Evolutionary conservation across 352 stramenopile genomes (phyloP), one percentile per base, ranked within the genome.

Genomic region (Phytophthora chlamydospora): DNA sequence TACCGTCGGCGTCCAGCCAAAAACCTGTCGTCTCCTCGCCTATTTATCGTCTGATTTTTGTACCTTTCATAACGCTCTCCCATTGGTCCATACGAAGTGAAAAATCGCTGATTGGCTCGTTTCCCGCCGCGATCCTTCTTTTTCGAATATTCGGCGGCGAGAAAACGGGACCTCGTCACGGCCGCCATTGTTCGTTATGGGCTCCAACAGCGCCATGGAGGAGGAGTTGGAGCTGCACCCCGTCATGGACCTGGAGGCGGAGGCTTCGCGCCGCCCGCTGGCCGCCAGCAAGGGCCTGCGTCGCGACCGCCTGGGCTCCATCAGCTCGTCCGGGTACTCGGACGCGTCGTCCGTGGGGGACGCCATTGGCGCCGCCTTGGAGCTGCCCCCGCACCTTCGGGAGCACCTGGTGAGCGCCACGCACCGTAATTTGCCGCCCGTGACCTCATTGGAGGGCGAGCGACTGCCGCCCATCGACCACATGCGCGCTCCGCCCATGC

Each of bases 401-500:
- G 76, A 88, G 48, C 79, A 89, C 47, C 69, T 89, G 14, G 76
- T 89, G 14, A 73, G 62, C 41, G 75, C 85, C 16, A 65, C 56
- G 16, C 43, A 75, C 43, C 68, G 71, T 10, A 68, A 62, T 35
- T 51, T 71, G 34, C 58, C 66, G 13, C 57, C 67, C 8, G 56
- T 71, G 19, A 41, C 71, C 1, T 70, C 61, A 6, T 13, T 75
- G 9, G 80, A 89, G 11, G 75, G 71, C 49, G 80, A 87, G 40
- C 51, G 76, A 16, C 58, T 91, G 59, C 83, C 83, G 17, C 83
- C 83, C 13, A 85, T 91, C 41, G 75, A 83, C 19, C 71, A 78
- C 43, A 59, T 80, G 51, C 74, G 71, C 12, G 73, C 79, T 3
- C 79, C 77, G 17, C 68, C 72, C 13, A 90, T 84, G 75, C 78